These are phyloP conservation scores for Panus rudis DNA, from an alignment of 768 basidiomycete species.

Conservation along the genomic window DNA sequence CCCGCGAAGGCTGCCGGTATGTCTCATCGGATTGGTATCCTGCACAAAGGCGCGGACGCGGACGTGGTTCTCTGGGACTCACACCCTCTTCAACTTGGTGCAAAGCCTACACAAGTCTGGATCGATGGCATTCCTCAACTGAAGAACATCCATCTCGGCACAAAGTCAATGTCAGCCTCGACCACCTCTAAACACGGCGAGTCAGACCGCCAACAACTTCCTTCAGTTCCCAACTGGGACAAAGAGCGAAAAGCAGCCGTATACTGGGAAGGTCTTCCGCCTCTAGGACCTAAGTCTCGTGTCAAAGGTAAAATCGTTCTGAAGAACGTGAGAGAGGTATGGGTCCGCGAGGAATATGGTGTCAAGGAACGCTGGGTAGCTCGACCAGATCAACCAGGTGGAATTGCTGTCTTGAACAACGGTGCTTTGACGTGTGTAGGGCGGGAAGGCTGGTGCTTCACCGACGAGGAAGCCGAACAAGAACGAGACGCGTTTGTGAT, in stretches of 20 bases:
- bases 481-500: constrained; percentile 21
- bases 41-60: constrained; percentile 31
- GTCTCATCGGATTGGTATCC: constrained; percentile 72
- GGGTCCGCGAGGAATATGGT: constrained; percentile 19
- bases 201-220: constrained; percentile 33
- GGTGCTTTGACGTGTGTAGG: constrained; percentile 36
- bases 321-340: constrained; percentile 46
- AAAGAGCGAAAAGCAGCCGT: constrained; percentile 57
- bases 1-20: constrained; percentile 72
- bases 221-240: constrained; percentile 64
- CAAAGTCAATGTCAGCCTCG: too few relatives aligned
- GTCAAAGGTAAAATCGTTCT: constrained; percentile 45
- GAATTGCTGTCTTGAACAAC: constrained; percentile 29
- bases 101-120: constrained; percentile 54
- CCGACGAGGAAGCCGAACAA: constrained; percentile 31
- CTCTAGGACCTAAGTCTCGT: constrained; percentile 41
- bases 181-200: too few relatives aligned
- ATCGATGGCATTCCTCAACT: constrained; percentile 83
- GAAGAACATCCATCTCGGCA: constrained; percentile 25
- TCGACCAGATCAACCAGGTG: constrained; percentile 10
- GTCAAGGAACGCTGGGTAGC: constrained; percentile 33
- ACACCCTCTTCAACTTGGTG: constrained; percentile 37
- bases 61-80: constrained; percentile 38
- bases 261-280: constrained; percentile 68
- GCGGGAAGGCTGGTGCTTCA: constrained; percentile 13